Evolutionary conservation across 768 basidiomycete species (phyloP), one percentile per base, ranked within the genome.

Genomic region (Calocybe cyanea): DNA sequence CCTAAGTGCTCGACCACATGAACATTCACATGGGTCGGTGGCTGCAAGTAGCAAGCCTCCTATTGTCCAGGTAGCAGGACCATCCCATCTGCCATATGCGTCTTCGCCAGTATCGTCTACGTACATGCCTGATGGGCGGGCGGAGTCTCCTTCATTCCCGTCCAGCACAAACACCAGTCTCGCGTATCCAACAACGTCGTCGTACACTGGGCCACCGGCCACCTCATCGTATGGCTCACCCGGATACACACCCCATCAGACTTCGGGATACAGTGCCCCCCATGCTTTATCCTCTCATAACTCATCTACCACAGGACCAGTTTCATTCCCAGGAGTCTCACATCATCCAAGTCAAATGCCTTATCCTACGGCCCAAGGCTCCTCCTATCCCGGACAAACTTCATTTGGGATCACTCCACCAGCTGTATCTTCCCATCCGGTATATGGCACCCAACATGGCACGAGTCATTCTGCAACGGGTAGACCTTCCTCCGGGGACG

Each of bases 351-450:
- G 41, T 15, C 37, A 53, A 48, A 43, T 39, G 8, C 38, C 49
- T 11, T 53, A 43, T 41, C 52, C 52, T 38, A 41, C 42, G 11
- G 45, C 32, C 11, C 48, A 53, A 17, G 50, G 49, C 19, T 54
- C 60, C 46, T 57, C 63, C 36, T 64, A 58, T 52, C 60, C 59
- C 44, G 58, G 53, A 45, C 53, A 50, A 32, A 36, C 33, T 45
- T 47, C 49, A 35, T 53, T 48, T 17, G 47, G 48, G 13, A 40
- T 21, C 31, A 40, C 40, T 9, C 39, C 52, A 39, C 46, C 45
- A 30, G 41, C 45, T n/a, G 28, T 28, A 17, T 28, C 32, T 14
- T 45, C 52, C 17, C 49, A 38, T 23, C 34, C 36, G 24, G 20
- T 37, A 25, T 54, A 54, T 41, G 46, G 36, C 30, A 21, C 32